phyloP scores from a whole-genome alignment of 768 basidiomycete species.

The Termitomyces sp. region DNA sequence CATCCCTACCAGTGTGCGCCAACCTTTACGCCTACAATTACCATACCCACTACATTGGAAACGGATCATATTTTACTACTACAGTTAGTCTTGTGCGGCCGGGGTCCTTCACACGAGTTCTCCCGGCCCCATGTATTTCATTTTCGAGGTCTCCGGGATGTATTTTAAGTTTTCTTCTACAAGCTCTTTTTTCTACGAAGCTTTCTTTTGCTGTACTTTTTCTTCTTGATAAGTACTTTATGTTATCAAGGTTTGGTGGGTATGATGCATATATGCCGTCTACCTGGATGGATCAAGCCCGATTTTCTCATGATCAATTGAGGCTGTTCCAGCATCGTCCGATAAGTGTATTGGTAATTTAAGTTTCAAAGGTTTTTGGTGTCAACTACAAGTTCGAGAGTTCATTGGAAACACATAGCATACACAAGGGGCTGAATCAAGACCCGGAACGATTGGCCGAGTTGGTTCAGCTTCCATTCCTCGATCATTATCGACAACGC shows the following conservation, averaged over 20 bases:
- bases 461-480: neutral
- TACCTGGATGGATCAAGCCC: too few species aligned
- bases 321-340: neutral
- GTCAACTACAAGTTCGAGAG: neutral
- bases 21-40: neutral
- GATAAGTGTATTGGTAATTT: neutral
- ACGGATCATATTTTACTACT: slow-evolving; percentile 13
- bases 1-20: neutral
- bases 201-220: neutral
- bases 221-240: neutral
- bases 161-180: slow-evolving; percentile 5
- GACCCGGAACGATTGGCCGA: neutral
- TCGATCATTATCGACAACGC: neutral
- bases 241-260: neutral
- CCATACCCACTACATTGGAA: slow-evolving; percentile 5
- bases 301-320: neutral
- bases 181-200: neutral
- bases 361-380: neutral
- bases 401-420: neutral
- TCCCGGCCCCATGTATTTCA: slow-evolving; percentile 13
- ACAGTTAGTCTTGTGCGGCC: slow-evolving; percentile 12
- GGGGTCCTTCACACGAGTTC: neutral
- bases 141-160: slow-evolving; percentile 1
- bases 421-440: neutral
- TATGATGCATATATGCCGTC: neutral